phyloP scores from a whole-genome alignment of 1,139 yeast species.

The Sporopachydermia cereana region DNA sequence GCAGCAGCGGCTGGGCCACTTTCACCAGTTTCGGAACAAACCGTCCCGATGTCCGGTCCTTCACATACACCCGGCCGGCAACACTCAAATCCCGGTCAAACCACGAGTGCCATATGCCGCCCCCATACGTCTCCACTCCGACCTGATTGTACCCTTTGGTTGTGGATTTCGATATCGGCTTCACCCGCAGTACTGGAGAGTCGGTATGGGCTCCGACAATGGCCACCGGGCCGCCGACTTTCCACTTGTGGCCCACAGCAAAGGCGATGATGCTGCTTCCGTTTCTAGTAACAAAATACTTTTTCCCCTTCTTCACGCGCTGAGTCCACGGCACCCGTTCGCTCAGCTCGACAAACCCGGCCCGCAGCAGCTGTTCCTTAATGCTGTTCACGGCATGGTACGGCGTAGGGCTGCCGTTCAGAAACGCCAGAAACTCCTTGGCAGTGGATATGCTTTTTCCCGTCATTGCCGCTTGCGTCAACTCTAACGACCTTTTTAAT shows the following conservation, averaged over 20 bases:
- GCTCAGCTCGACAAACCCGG: slow-evolving; percentile 63
- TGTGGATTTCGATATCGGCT: slow-evolving; percentile 71
- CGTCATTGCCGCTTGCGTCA: too few species aligned
- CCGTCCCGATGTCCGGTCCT: slow-evolving; percentile 28
- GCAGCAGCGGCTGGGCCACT: slow-evolving; percentile 69
- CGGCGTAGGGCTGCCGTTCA: slow-evolving; percentile 86
- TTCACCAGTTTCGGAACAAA: slow-evolving; percentile 61
- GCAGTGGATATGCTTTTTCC: slow-evolving; percentile 21
- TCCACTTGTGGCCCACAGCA: slow-evolving; percentile 61
- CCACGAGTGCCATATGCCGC: slow-evolving; percentile 83
- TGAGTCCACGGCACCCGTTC: slow-evolving; percentile 75
- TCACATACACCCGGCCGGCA: slow-evolving; percentile 83
- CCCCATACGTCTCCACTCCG: slow-evolving; percentile 93
- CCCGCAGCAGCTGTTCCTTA: slow-evolving; percentile 36
- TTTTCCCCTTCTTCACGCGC: slow-evolving; percentile 40
- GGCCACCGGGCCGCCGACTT: slow-evolving; percentile 75
- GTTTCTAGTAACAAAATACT: slow-evolving; percentile 68
- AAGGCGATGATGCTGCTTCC: slow-evolving; percentile 84
- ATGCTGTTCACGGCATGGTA: slow-evolving; percentile 79
- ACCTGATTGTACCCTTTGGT: slow-evolving; percentile 77
- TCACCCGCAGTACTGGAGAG: slow-evolving; percentile 63
- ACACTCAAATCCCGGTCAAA: slow-evolving; percentile 87
- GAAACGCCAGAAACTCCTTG: slow-evolving; percentile 58
- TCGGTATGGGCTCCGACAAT: slow-evolving; percentile 94
- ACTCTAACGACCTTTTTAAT: too few species aligned